These are phyloP conservation scores for Verticillium alfalfae DNA, from an alignment of 2,329 filamentous ascomycete genomes.

Conservation along the genomic window DNA sequence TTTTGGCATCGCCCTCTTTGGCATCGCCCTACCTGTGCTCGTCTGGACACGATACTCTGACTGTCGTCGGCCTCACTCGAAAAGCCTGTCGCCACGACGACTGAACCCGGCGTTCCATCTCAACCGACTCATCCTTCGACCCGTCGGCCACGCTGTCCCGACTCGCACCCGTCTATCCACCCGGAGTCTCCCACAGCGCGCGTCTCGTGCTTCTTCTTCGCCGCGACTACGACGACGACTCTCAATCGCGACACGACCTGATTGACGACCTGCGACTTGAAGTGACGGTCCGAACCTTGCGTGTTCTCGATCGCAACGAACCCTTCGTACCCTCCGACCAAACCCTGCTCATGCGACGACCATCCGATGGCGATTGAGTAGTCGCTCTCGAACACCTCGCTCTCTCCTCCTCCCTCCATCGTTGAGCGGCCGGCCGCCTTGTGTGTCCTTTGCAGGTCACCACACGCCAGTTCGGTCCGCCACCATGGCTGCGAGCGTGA, in stretches of 20 bases:
- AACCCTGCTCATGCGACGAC: conserved; percentile 1
- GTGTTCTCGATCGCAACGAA: neutral
- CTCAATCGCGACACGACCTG: conserved; percentile 1
- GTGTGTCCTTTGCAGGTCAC: conserved; percentile 12
- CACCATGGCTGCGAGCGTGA: conserved; percentile 19
- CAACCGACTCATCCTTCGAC: neutral
- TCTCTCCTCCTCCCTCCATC: conserved; percentile 15
- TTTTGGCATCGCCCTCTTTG: neutral
- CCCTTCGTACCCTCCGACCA: neutral
- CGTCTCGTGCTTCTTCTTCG: neutral
- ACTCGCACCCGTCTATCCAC: conserved; percentile 6
- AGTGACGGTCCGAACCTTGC: neutral
- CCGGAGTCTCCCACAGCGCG: neutral
- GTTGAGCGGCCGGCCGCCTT: conserved; percentile 18
- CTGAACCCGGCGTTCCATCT: neutral
- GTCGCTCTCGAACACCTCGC: conserved; percentile 13
- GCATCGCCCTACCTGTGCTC: neutral
- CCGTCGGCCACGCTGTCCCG: neutral
- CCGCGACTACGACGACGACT: conserved; percentile 4
- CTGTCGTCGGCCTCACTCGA: neutral
- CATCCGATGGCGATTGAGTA: conserved; percentile 26
- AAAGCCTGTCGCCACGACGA: neutral
- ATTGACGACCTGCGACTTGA: neutral
- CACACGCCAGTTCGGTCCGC: conserved; percentile 15
- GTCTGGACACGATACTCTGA: neutral